Evolutionary conservation across 2,329 filamentous ascomycete genomes (phyloP).

Genomic region (Hortaea werneckii): DNA sequence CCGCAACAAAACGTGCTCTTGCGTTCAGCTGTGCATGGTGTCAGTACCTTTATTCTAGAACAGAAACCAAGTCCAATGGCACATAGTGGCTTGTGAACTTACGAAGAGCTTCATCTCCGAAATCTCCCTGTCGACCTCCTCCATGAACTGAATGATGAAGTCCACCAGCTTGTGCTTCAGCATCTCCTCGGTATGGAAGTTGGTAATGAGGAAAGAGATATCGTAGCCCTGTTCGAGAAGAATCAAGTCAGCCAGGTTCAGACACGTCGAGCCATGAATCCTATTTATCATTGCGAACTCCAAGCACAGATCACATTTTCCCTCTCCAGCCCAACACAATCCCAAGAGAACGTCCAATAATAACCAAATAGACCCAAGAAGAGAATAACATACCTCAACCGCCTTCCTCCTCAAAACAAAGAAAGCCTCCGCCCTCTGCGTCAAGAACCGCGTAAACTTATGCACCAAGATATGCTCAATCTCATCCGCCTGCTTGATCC

Average conservation of each 20-base stretch:
- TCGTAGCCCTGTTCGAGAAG: conserved; percentile 66
- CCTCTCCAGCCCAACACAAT: not conserved
- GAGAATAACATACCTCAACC: conserved; percentile 47
- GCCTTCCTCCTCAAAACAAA: conserved; percentile 93
- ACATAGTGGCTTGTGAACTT: conserved; percentile 30
- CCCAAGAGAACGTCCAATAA: not conserved
- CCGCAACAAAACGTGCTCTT: conserved; percentile 90
- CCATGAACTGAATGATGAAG: conserved; percentile 99
- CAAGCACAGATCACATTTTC: not conserved
- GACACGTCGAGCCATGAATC: not conserved
- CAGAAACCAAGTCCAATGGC: conserved; percentile 17
- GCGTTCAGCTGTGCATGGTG: conserved; percentile 65
- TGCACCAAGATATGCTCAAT: conserved; percentile 97
- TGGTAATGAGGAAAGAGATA: conserved; percentile 96
- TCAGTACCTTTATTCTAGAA: conserved; percentile 20
- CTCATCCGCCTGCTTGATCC: conserved; percentile 99
- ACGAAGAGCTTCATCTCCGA: conserved; percentile 99
- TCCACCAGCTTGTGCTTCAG: conserved; percentile 98
- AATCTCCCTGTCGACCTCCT: conserved; percentile 99
- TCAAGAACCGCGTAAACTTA: conserved; percentile 96
- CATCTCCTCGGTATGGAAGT: conserved; percentile 98
- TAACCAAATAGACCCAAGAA: not conserved
- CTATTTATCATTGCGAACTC: too few relatives aligned
- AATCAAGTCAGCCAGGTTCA: conserved; percentile 6
- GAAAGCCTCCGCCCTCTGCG: conserved; percentile 90